Conservation (phyloP, 2,329 filamentous ascomycete species). For the Cladophialophora chaetospira region DNA sequence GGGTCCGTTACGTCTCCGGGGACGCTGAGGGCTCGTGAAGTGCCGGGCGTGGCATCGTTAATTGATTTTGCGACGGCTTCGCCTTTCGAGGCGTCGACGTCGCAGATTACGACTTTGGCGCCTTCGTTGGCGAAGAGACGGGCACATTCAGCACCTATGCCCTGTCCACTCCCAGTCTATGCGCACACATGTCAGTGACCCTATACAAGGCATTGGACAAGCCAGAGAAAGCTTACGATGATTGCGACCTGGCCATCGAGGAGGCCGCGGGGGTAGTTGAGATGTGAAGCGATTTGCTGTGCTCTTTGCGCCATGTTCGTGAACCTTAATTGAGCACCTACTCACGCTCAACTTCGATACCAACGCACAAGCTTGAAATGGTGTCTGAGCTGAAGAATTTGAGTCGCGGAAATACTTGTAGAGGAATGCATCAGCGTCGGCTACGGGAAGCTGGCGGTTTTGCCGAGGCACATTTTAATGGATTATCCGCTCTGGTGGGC, state of each 20-base stretch:
- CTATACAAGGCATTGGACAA: neutral
- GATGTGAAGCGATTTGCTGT: slow-evolving; percentile 70
- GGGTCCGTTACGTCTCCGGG: slow-evolving; percentile 75
- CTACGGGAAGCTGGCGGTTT: neutral
- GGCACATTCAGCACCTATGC: slow-evolving; percentile 83
- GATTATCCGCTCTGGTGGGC: neutral
- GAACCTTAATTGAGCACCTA: too few species aligned
- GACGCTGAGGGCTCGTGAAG: slow-evolving; percentile 65
- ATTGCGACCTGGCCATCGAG: slow-evolving; percentile 78
- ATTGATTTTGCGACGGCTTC: slow-evolving; percentile 69
- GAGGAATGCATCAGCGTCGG: neutral
- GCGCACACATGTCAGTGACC: too few species aligned
- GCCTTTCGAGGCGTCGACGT: slow-evolving; percentile 78
- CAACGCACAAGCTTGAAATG: too few species aligned
- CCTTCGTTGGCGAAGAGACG: slow-evolving; percentile 84
- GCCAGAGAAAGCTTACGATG: slow-evolving; percentile 54
- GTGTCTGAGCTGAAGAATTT: too few species aligned
- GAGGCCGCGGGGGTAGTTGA: slow-evolving; percentile 80
- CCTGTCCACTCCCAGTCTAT: slow-evolving; percentile 83
- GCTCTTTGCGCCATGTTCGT: slow-evolving; percentile 30
- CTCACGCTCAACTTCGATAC: too few species aligned
- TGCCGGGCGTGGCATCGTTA: slow-evolving; percentile 59
- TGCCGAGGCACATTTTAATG: neutral
- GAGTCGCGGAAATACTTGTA: neutral
- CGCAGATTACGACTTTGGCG: slow-evolving; percentile 78